Base-by-base conservation (phyloP, 208 protist genomes). In the Trypanosoma melophagium region DNA sequence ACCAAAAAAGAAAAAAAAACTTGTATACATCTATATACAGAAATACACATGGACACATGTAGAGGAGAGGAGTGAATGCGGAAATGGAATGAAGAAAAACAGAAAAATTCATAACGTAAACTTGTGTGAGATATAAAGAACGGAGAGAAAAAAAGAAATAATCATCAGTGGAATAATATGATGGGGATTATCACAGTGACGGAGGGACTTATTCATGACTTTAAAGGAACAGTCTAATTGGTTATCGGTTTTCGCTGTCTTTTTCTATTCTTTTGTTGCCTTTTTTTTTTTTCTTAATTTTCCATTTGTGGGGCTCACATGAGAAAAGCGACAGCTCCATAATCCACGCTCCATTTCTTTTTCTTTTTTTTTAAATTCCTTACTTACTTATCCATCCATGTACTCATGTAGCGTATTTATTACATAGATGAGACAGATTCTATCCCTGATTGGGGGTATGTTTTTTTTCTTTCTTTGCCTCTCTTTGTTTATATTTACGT, bases 221-320 rank as follows among this genome's bases (percentile, higher is more conserved):
- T 61, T 49, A 2, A 35, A 3, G 47, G 12, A 21, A 16, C 17
- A 38, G 13, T 38, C 13, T 56, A 50, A 5, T 67, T 57, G n/a
- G 3, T 17, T 31, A 49, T 67, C 19, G 28, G 57, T 67, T 55
- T 56, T 68, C 55, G 31, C 22, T 71, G 50, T 62, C 69, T 40
- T 60, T 60, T 49, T 5, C 9, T 74, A 45, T 50, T 41, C 7
- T 19, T 24, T 44, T 51, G 2, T 16, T 52, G 45, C 28, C 59
- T 47, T 76, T 47, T 57, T 59, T 58, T 22, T 22, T 73, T 65
- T 50, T 44, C 4, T 19, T 24, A 7, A 16, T 42, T 49, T 61
- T 49, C 44, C 49, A 31, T n/a, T 61, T 61, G 9, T 44, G 10
- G 2, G 10, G 1, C 9, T 35, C 28, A 35, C 1, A 35, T 35